These are phyloP conservation scores for Cardiospermum halicacabum DNA, from an alignment of 345 rosid genomes.

Conservation along the genomic window DNA sequence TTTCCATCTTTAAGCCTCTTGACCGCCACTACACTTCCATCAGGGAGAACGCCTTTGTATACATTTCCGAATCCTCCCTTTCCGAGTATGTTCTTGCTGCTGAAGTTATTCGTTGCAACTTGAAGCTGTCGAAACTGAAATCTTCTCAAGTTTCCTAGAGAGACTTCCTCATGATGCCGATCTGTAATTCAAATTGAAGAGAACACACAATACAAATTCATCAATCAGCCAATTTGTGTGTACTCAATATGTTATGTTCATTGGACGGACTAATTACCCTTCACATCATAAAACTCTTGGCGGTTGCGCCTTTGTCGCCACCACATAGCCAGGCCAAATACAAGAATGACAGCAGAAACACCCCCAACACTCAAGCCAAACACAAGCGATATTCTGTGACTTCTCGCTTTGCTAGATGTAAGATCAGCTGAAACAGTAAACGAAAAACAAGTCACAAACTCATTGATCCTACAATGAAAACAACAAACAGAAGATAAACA, in stretches of 20 bases:
- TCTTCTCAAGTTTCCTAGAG: constrained; percentile 81
- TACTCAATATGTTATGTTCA: constrained; percentile 13
- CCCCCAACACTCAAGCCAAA: constrained; percentile 66
- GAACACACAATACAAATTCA: background rate
- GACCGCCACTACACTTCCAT: constrained; percentile 78
- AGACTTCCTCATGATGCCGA: constrained; percentile 64
- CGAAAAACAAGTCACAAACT: constrained; percentile 11
- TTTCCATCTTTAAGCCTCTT: constrained; percentile 92
- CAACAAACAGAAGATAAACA: background rate
- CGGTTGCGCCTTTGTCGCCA: constrained; percentile 72
- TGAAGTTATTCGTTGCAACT: constrained; percentile 74
- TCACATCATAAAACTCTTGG: constrained; percentile 67
- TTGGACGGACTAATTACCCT: constrained; percentile 53
- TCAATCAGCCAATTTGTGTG: background rate
- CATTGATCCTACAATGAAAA: background rate
- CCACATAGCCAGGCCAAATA: constrained; percentile 70
- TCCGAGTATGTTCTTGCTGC: constrained; percentile 83
- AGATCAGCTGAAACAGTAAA: constrained; percentile 30
- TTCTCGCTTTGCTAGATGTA: constrained; percentile 38
- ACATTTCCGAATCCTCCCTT: constrained; percentile 95
- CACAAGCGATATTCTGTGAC: constrained; percentile 69
- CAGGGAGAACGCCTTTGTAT: constrained; percentile 82
- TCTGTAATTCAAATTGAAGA: constrained; percentile 28
- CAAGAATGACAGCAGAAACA: constrained; percentile 57
- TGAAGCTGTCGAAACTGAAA: constrained; percentile 91